phyloP scores from a whole-genome alignment of 305 asterid species.

The Nicotiana rustica region DNA sequence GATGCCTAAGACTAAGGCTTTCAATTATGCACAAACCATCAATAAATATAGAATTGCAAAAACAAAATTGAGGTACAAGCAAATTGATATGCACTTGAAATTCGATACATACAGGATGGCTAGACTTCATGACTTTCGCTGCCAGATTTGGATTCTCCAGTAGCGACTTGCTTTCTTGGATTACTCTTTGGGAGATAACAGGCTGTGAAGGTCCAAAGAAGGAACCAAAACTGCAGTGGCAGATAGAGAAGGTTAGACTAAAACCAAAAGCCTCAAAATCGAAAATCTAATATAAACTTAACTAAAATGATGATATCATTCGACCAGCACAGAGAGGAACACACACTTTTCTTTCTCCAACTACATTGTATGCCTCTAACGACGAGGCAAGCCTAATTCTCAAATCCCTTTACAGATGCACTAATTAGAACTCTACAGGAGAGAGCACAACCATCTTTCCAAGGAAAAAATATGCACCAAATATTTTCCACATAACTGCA shows the following conservation, averaged over 20 bases:
- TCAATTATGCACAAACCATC: background rate
- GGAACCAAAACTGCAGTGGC: conserved; percentile 80
- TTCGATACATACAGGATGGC: conserved; percentile 52
- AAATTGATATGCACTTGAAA: conserved; percentile 13
- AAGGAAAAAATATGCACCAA: background rate
- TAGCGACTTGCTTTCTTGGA: conserved; percentile 94
- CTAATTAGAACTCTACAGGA: background rate
- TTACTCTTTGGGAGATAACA: conserved; percentile 88
- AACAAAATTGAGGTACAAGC: background rate
- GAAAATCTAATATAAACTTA: background rate
- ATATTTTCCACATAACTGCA: background rate
- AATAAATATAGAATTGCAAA: background rate
- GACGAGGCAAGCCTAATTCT: background rate
- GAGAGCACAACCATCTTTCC: background rate
- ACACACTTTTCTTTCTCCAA: conserved; percentile 3
- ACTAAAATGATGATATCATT: background rate
- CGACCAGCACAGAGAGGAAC: conserved; percentile 2
- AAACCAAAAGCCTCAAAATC: conserved; percentile 26
- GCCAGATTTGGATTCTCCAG: conserved; percentile 84
- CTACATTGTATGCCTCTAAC: background rate
- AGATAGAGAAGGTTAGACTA: conserved; percentile 23
- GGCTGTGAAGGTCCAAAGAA: conserved; percentile 98
- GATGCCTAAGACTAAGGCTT: background rate
- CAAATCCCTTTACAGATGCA: conserved; percentile 15
- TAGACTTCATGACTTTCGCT: conserved; percentile 58